Base-by-base conservation (phyloP, 2,329 filamentous ascomycete species). In the Ophiocordyceps polyrhachis-furcata region DNA sequence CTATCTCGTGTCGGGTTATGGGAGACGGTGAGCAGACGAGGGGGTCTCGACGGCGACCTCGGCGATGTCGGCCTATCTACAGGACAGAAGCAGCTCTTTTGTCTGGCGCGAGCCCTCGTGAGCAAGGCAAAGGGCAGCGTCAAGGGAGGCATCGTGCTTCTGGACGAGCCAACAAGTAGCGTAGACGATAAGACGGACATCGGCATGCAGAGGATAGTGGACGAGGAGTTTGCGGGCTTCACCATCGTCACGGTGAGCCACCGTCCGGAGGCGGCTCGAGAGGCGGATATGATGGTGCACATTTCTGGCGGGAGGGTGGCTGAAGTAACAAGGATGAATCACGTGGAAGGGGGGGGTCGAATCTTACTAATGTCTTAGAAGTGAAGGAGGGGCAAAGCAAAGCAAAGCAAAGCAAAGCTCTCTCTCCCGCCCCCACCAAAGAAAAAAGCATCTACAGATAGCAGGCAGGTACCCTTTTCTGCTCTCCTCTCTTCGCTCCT, bases 61-160 rank as follows among this genome's bases (percentile, higher is more conserved):
- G 50, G 53, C 7, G 49, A 53, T 1, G 48, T 61, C 1, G 49
- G 54, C 3, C 53, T 68, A 12, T 70, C 65, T 0, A 63, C 68
- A 40, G 70, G 70, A 1, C 64, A 74, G 49, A 56, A 58, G 41
- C 71, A 74, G 52, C 53, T 73, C 0, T 63, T 73, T 43, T 63
- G 61, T 11, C 55, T 74, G 14, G 69, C 66, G 0, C 58, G 70
- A 2, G 64, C 67, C 0, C 54, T 72, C 6, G 48, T 71, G 7
- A 38, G 35, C 5, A 28, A 28, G 25, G n/a, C 7, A 2, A 17
- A n/a, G n/a, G 35, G n/a, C 35, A 20, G 19, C 8, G 52, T 58
- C 3, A 55, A 56, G 29, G 57, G 60, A 0, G 61, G 56, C 14
- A 51, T 70, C 2, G 49, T 70, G 0, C 52, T 70, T 8, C 47